Evolutionary conservation across 352 stramenopile genomes (phyloP).

Genomic region (Thalassiosira mediterranea): DNA sequence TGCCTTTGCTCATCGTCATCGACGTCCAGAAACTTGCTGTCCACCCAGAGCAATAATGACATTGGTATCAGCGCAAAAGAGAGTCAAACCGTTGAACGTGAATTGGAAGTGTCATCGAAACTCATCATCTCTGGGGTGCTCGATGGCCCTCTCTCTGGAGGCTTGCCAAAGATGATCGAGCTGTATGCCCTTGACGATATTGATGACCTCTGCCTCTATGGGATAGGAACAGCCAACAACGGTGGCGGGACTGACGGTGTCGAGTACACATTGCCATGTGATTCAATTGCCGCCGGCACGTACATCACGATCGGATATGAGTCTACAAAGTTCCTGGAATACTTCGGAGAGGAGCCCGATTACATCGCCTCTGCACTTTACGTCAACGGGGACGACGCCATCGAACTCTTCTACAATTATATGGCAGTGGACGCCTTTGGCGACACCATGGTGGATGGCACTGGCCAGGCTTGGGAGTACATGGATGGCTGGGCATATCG

Average conservation of each 20-base stretch:
- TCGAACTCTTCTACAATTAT: conserved; percentile 28
- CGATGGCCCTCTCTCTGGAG: conserved; percentile 23
- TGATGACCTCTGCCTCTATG: conserved; percentile 22
- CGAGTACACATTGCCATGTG: background rate
- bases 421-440: conserved; percentile 24
- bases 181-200: conserved; percentile 22
- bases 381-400: conserved; percentile 36
- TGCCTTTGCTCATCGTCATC: background rate
- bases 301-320: conserved; percentile 17
- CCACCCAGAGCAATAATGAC: background rate
- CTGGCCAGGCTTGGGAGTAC: conserved; percentile 26
- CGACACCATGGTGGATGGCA: conserved; percentile 20
- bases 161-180: conserved; percentile 33
- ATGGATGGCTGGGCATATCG: conserved; percentile 27
- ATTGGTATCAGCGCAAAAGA: background rate
- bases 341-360: conserved; percentile 19
- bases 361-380: conserved; percentile 5
- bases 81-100: no score
- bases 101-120: no score
- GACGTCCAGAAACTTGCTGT: background rate
- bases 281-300: conserved; percentile 3
- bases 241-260: conserved; percentile 1
- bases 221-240: conserved; percentile 27
- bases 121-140: conserved; percentile 34
- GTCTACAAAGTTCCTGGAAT: conserved; percentile 4